Percentiles rank a stretch among this genome's conserved stretches.
Evolutionary conservation across 352 stramenopile genomes (phyloP).

Genomic region (Phytopythium mirpurense): DNA sequence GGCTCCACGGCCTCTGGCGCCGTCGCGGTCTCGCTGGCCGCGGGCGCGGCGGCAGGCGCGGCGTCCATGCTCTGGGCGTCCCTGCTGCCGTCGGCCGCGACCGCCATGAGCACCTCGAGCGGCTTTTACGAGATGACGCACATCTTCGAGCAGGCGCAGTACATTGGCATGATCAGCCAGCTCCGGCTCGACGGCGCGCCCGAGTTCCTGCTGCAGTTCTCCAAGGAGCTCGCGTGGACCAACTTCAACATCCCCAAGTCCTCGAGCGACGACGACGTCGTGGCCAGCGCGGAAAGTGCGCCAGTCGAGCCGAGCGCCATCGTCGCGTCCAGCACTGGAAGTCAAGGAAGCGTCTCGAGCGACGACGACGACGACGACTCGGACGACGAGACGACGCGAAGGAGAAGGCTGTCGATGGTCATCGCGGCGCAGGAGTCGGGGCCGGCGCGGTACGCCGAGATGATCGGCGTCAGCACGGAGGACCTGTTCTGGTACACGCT

Average conservation of each 20-base stretch:
- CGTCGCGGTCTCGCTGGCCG: conserved; percentile 68
- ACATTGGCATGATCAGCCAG: conserved; percentile 81
- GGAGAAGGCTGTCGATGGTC: conserved; percentile 1
- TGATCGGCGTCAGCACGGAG: conserved; percentile 42
- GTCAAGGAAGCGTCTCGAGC: too few species aligned
- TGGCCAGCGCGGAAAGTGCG: too few species aligned
- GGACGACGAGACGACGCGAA: conserved; percentile 6
- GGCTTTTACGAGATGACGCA: conserved; percentile 85
- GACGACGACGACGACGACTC: conserved; percentile 18
- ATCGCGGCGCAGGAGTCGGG: conserved; percentile 36
- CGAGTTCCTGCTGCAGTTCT: conserved; percentile 76
- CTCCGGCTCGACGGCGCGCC: conserved; percentile 64
- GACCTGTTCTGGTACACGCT: conserved; percentile 69
- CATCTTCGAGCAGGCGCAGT: conserved; percentile 84
- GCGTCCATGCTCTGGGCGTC: conserved; percentile 79
- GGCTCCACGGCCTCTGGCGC: conserved; percentile 53
- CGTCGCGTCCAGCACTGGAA: not conserved
- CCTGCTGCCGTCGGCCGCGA: conserved; percentile 51
- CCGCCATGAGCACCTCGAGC: conserved; percentile 55
- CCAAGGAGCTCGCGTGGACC: conserved; percentile 80
- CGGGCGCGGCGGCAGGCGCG: conserved; percentile 34
- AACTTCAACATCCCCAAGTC: conserved; percentile 82
- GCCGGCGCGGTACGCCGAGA: conserved; percentile 52
- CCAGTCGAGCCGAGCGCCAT: too few species aligned
- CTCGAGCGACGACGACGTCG: conserved; percentile 14